Base-by-base conservation (phyloP, 208 protist genomes). In the Plasmodiophora brassicae region DNA sequence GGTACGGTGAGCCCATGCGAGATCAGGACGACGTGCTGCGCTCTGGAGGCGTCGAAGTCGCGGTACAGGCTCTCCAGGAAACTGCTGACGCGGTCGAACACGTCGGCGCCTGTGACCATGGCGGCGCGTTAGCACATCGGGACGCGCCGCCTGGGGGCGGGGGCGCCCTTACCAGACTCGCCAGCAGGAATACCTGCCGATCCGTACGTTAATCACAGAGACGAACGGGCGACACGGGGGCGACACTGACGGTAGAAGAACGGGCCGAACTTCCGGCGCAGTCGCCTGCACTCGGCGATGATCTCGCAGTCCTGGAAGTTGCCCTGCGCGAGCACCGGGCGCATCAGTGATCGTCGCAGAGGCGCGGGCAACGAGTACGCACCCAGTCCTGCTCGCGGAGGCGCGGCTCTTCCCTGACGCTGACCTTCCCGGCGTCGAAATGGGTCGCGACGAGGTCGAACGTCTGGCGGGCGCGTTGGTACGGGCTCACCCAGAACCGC, bases 381-480 rank as follows among this genome's bases (percentile, higher is more conserved):
- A 78, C 65, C 65, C 65, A 78, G n/a, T 78, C 65, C n/a, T 78
- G 65, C n/a, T 78, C 65, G n/a, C 65, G 65, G 41, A 78, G 65
- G n/a, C 65, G 65, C 5, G 65, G 65, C 65, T 78, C 65, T 38
- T 78, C 65, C 5, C 65, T n/a, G 32, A n/a, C 32, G 10, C 32
- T 78, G 65, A 78, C 20, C 41, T 78, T 5, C 32, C 5, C 65
- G 10, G 32, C n/a, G 65, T 78, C 65, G 65, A 78, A 78, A 8
- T 8, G 20, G 32, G 32, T 5, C 65, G 65, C 5, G 10, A 78
- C n/a, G 5, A 78, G 32, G 10, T 78, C 32, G 65, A 78, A 78
- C 10, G 65, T 78, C n/a, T 78, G 65, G 5, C 65, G 5, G 5
- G 65, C 41, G 14, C 65, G 5, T 32, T 78, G 65, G 65, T 78